Percentiles rank a stretch among this genome's conserved stretches.
These are phyloP conservation scores for Pholiota microspora DNA, from an alignment of 768 basidiomycete genomes.

Conservation along the genomic window DNA sequence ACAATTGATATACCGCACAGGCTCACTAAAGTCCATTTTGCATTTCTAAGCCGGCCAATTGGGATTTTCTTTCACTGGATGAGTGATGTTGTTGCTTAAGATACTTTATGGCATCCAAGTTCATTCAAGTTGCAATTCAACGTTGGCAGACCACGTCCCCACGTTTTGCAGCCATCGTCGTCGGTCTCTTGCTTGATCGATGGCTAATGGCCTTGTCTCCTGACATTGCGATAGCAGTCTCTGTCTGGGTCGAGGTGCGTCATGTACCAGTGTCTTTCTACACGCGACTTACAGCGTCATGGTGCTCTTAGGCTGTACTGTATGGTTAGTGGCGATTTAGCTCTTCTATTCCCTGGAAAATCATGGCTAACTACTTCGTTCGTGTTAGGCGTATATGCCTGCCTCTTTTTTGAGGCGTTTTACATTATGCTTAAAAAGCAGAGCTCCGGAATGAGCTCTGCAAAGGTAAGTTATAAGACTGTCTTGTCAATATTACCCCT, in stretches of 20 bases:
- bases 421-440: constrained; percentile 17
- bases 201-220: constrained; percentile 15
- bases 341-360: neutral
- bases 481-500: neutral
- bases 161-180: neutral
- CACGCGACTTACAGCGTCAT: too few relatives aligned
- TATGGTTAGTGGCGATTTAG: constrained; percentile 7
- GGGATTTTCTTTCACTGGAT: neutral
- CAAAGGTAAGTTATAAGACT: constrained; percentile 5
- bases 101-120: neutral
- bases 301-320: constrained; percentile 14
- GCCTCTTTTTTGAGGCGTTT: constrained; percentile 18
- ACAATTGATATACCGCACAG: too few relatives aligned
- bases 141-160: neutral
- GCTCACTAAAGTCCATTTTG: too few relatives aligned
- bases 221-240: constrained; percentile 16
- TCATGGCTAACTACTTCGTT: neutral
- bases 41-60: neutral
- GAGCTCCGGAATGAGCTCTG: constrained; percentile 6
- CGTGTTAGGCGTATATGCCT: constrained; percentile 21
- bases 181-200: constrained; percentile 1
- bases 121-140: neutral
- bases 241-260: constrained; percentile 18
- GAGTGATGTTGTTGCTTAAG: neutral
- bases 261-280: neutral